Base-by-base conservation (phyloP, 768 basidiomycete species). In the Russula brevipes region DNA sequence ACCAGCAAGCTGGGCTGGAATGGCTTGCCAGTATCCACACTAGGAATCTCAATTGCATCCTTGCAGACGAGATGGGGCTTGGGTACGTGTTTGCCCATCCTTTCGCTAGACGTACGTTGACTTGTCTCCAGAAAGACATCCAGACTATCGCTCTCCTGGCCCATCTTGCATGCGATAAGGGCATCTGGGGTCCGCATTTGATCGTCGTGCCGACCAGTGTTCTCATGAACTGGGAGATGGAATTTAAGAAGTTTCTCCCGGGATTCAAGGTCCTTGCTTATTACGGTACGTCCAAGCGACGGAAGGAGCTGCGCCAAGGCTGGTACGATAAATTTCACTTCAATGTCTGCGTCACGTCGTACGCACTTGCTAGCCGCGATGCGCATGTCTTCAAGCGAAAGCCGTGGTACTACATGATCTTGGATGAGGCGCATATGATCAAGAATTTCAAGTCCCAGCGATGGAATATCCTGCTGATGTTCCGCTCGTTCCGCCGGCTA, bases 341-440 rank as follows among this genome's bases (percentile, higher is more conserved):
- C 79, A 94, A 97, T 66, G 94, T 94, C 57, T 95, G 94, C 74
- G 88, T 97, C 73, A 97, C 94, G 0, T 94, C 92, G 17, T 97
- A 97, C 72, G 88, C 92, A 5, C 83, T 96, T 33, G 94, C 92
- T n/a, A 87, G 90, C 70, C 85, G 89, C 44, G 94, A 97, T 72
- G 87, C 91, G 57, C 85, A 91, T 69, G 88, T 94, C 17, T 94
- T 96, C 79, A 91, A 91, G 74, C 85, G 94, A 47, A 95, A 93
- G 76, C 78, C 83, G 54, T 96, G 94, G 94, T 92, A 94, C 71
- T 97, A 97, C 70, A 91, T 97, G 88, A 85, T 97, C 59, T 84
- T 97, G 5, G 94, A 97, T 72, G 94, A 97, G 74, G 94, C 94
- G 7, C 94, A 97, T 71, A 96, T 95, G 85, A 94, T 97, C 84